Conservation (phyloP, 176 grass and related monocot genomes). For the Musa acuminata region DNA sequence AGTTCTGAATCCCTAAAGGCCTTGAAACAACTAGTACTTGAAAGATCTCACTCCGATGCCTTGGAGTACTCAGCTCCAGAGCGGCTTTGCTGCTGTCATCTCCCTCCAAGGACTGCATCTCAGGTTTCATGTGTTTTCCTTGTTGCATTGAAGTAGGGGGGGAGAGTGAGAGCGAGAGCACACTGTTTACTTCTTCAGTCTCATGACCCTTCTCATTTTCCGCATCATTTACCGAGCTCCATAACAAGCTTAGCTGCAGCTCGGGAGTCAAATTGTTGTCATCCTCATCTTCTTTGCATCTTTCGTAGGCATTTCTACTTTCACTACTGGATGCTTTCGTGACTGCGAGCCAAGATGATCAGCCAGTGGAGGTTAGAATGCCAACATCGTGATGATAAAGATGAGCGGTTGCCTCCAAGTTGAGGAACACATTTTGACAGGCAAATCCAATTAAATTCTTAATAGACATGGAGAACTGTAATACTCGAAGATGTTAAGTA, state of each 20-base stretch:
- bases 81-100: conserved; percentile 41
- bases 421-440: too few species aligned
- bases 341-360: not conserved
- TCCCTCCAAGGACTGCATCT: conserved; percentile 26
- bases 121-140: conserved; percentile 5
- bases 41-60: conserved; percentile 99
- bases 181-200: too few species aligned
- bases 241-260: conserved; percentile 52
- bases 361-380: too few species aligned
- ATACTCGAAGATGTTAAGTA: too few species aligned
- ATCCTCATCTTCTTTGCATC: conserved; percentile 30
- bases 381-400: too few species aligned
- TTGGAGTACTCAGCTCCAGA: conserved; percentile 96
- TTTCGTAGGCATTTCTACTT: not conserved
- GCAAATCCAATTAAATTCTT: too few species aligned
- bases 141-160: too few species aligned
- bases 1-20: conserved; percentile 13
- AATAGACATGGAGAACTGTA: too few species aligned
- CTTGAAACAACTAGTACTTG: conserved; percentile 70
- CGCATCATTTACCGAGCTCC: conserved; percentile 16
- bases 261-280: conserved; percentile 17
- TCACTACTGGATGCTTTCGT: conserved; percentile 2
- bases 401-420: too few species aligned
- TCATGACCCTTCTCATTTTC: conserved; percentile 17
- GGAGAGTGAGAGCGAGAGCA: too few species aligned